These are phyloP conservation scores for Kalmanozyma brasiliensis DNA, from an alignment of 1,284 basidiomycete genomes.

Conservation along the genomic window DNA sequence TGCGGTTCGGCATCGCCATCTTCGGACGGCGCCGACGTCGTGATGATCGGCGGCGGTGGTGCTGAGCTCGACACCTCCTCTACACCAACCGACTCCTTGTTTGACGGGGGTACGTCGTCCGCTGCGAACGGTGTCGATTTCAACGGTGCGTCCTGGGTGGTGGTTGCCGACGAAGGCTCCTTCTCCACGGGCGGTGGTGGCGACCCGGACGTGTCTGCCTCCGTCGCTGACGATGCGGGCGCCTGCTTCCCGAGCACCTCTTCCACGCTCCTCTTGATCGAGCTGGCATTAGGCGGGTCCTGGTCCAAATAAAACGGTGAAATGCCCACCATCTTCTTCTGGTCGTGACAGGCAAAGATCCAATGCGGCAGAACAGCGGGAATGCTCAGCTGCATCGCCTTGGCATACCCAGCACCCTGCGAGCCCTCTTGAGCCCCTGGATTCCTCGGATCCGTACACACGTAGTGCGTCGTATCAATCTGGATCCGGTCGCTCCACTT, in stretches of 20 bases:
- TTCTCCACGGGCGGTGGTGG: conserved; percentile 34
- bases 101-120: conserved; percentile 7
- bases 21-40: conserved; percentile 36
- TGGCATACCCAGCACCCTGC: conserved; percentile 46
- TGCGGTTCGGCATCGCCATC: conserved; percentile 17
- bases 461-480: conserved; percentile 72
- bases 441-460: conserved; percentile 59
- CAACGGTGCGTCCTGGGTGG: neutral
- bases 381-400: conserved; percentile 65
- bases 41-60: conserved; percentile 31
- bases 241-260: conserved; percentile 25
- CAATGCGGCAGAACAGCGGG: conserved; percentile 67
- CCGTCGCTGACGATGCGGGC: conserved; percentile 1
- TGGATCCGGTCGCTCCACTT: conserved; percentile 87
- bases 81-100: conserved; percentile 2
- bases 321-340: conserved; percentile 66
- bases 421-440: conserved; percentile 30
- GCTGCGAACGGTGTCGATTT: conserved; percentile 12
- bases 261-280: conserved; percentile 44
- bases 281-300: conserved; percentile 60
- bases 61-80: conserved; percentile 13
- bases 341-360: conserved; percentile 65
- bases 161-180: conserved; percentile 7
- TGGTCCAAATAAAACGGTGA: conserved; percentile 63
- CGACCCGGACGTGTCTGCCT: conserved; percentile 5